phyloP scores from a whole-genome alignment of 352 stramenopile species.

The Pythium graminicola region DNA sequence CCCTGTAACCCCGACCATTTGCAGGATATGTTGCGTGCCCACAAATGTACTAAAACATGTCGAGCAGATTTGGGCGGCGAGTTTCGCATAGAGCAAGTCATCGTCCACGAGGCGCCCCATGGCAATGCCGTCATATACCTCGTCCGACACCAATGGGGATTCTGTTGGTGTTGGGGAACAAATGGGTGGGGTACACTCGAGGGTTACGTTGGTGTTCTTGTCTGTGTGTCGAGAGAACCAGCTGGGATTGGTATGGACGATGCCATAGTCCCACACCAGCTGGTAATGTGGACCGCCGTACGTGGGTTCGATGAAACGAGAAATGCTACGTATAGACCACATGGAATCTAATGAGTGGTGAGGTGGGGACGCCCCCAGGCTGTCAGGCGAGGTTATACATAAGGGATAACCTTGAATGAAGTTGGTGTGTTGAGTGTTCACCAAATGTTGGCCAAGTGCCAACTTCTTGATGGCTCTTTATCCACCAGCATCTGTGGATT shows the following conservation, averaged over 20 bases:
- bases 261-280: background rate
- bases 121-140: background rate
- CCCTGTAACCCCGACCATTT: constrained; percentile 27
- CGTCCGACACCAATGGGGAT: no score
- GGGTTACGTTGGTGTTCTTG: background rate
- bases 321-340: no score
- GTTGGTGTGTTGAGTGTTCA: background rate
- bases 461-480: constrained; percentile 1
- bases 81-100: constrained; percentile 49
- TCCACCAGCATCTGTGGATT: no score
- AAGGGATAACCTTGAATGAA: background rate
- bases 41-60: constrained; percentile 64
- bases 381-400: background rate
- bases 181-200: background rate
- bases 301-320: no score
- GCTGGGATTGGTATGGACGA: constrained; percentile 4
- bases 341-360: no score
- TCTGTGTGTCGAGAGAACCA: background rate
- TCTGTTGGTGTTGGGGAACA: background rate
- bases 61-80: constrained; percentile 60
- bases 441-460: background rate
- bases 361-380: no score
- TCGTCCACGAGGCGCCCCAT: constrained; percentile 7
- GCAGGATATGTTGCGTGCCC: constrained; percentile 50
- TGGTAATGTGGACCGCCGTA: background rate